Evolutionary conservation across 2,329 filamentous ascomycete genomes (phyloP).

Genomic region (Alternaria tenuissima): DNA sequence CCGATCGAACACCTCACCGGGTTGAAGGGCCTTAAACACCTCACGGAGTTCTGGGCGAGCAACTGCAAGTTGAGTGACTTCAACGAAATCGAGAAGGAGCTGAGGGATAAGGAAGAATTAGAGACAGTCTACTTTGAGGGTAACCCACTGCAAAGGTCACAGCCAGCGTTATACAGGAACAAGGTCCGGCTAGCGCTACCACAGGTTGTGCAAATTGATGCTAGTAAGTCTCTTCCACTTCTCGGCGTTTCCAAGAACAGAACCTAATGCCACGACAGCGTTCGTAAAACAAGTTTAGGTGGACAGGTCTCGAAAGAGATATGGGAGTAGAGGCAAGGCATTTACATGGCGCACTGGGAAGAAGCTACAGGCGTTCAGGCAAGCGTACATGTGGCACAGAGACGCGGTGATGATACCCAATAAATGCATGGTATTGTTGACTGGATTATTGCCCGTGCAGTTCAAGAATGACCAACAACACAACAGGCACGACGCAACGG

Average conservation of each 20-base stretch:
- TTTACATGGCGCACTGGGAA: constrained; percentile 10
- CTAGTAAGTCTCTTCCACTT: constrained; percentile 73
- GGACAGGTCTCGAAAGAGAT: no score
- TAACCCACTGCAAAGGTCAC: constrained; percentile 82
- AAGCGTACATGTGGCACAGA: constrained; percentile 1
- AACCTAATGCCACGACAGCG: constrained; percentile 4
- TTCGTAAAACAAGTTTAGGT: constrained; percentile 24
- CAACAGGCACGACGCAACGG: background rate
- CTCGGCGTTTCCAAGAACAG: background rate
- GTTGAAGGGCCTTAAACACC: constrained; percentile 69
- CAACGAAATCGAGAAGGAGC: constrained; percentile 77
- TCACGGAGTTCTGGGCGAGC: constrained; percentile 95
- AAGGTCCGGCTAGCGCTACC: constrained; percentile 90
- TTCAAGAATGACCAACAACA: background rate
- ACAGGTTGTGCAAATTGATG: constrained; percentile 92
- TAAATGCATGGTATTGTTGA: constrained; percentile 10
- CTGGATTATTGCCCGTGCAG: background rate
- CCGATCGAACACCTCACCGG: constrained; percentile 78
- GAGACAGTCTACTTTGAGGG: constrained; percentile 97
- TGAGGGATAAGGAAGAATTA: constrained; percentile 80
- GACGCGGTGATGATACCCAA: constrained; percentile 11
- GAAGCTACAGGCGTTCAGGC: constrained; percentile 1
- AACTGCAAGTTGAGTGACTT: constrained; percentile 86
- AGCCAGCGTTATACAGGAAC: constrained; percentile 89
- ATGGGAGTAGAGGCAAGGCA: background rate